phyloP scores from a whole-genome alignment of 2,329 filamentous ascomycete species.

The Spiromastix sp. region DNA sequence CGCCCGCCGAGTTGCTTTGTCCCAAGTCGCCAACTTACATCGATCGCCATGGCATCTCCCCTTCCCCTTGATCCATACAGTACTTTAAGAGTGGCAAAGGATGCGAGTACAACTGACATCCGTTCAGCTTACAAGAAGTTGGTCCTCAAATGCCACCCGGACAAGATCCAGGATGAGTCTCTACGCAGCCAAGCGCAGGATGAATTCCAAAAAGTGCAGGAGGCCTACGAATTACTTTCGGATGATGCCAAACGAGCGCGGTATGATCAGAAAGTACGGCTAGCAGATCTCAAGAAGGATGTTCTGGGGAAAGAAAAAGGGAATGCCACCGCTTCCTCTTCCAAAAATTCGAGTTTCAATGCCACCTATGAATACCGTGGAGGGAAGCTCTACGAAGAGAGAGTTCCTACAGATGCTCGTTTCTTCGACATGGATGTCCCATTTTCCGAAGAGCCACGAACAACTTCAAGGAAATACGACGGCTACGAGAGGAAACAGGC shows the following conservation, averaged over 20 bases:
- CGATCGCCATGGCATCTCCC: conserved; percentile 1
- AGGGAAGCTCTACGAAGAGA: conserved; percentile 34
- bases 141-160: conserved; percentile 78
- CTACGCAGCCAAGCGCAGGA: conserved; percentile 70
- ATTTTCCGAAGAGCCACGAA: conserved; percentile 27
- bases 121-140: conserved; percentile 75
- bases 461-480: conserved; percentile 30
- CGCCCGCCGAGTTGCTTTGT: not conserved
- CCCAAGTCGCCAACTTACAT: conserved; percentile 25
- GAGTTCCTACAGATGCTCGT: conserved; percentile 25
- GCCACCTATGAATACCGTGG: conserved; percentile 30
- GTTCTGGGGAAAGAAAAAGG: conserved; percentile 36
- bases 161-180: conserved; percentile 73
- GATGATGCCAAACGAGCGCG: conserved; percentile 61
- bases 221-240: conserved; percentile 82
- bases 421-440: conserved; percentile 29
- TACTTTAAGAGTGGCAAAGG: conserved; percentile 60
- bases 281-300: conserved; percentile 55
- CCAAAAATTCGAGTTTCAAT: conserved; percentile 14
- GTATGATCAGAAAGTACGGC: conserved; percentile 66
- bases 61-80: conserved; percentile 61
- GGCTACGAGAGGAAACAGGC: conserved; percentile 25
- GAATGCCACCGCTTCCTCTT: conserved; percentile 9
- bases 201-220: conserved; percentile 85
- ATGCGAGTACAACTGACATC: conserved; percentile 61